These are phyloP conservation scores for Trichoderma semiorbis DNA, from an alignment of 2,329 filamentous ascomycete genomes.

Conservation along the genomic window DNA sequence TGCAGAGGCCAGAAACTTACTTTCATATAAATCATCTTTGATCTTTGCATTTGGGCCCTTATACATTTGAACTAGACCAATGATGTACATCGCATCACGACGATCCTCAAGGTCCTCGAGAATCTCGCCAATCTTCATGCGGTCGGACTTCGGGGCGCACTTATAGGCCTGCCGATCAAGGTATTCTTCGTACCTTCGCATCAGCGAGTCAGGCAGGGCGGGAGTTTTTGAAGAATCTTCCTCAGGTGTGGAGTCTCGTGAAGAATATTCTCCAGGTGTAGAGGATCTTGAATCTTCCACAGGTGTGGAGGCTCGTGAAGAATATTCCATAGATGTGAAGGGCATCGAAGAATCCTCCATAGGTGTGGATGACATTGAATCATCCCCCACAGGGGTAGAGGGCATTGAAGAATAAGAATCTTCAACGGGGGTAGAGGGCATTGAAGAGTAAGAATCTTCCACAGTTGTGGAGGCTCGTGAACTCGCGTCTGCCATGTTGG, in stretches of 20 bases:
- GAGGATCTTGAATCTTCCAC: too few relatives aligned
- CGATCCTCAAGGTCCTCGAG: background rate
- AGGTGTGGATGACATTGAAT: too few relatives aligned
- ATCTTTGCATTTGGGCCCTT: background rate
- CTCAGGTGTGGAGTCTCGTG: background rate
- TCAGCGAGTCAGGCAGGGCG: background rate
- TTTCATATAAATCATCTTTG: background rate
- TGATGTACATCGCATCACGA: background rate
- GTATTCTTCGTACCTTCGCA: background rate
- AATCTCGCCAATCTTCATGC: background rate
- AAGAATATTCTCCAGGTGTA: background rate
- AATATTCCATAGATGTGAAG: too few relatives aligned
- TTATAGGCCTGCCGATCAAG: background rate
- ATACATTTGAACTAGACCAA: background rate
- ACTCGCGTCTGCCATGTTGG: background rate
- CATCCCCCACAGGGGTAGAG: too few relatives aligned
- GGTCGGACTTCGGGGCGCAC: background rate
- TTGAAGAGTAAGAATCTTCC: too few relatives aligned
- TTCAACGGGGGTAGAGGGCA: too few relatives aligned
- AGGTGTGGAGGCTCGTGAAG: too few relatives aligned
- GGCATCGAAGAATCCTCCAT: too few relatives aligned
- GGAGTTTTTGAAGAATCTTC: background rate
- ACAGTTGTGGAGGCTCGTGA: background rate
- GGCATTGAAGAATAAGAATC: too few relatives aligned
- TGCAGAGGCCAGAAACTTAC: background rate